Evolutionary conservation across 2,329 filamentous ascomycete species (phyloP), one percentile per base, ranked within the genome.

Genomic region (Pseudophaeomoniella oleicola): DNA sequence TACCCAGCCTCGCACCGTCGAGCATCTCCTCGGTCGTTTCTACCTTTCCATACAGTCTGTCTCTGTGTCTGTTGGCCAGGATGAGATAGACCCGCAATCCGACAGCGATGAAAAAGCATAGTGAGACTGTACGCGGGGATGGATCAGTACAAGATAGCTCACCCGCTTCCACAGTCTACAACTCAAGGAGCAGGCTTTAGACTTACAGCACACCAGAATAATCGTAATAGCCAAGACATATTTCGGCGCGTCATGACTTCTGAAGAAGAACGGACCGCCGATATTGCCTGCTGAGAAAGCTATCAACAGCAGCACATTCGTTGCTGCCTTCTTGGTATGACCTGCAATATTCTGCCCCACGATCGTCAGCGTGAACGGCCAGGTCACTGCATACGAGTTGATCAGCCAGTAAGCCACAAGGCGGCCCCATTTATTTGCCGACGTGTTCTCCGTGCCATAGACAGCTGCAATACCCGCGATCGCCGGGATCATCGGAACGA

Each of bases 281-380:
- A 62, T 62, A 37, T 63, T 63, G 13, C 58, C 60, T 6, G 60
- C 49, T 0, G 51, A 55, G 37, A 60, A 59, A 2, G 51, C 52
- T n/a, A 58, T 53, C 47, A 60, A 58, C 34, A 59, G 60, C 38
- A 60, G 44, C 11, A 52, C 57, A 13, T 58, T 60, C 15, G 58
- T 51, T 1, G 59, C 62, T 2, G 61, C 55, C 41, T 63, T 63
- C 44, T 64, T 64, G 0, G 60, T 63, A 39, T 62, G 59, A 1
- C 60, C 57, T 0, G 57, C 55, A 1, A 52, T 54, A 22, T 51
- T 52, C 40, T 58, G 57, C 3, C 55, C 53, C 15, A 54, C 56
- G 55, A 54, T 57, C 4, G 58, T 53, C 57, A 59, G 59, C 3
- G 59, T 56, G 13, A 60, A 52, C 3, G 51, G 52, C 36, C 59